Base-by-base conservation (phyloP, 805 yeast genomes). In the Saccharomyces kudriavzevii region DNA sequence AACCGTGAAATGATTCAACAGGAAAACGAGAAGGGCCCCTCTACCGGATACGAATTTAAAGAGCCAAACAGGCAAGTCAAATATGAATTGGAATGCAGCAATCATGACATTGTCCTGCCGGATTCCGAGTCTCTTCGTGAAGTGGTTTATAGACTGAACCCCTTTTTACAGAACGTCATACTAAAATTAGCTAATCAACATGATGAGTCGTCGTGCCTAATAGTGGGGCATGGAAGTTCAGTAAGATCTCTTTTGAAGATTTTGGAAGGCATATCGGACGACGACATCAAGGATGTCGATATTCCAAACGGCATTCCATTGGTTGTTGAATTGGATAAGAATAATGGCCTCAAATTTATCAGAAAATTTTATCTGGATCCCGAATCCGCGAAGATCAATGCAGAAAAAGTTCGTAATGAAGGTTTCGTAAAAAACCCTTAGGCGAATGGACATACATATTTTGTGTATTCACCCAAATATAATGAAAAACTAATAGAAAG, bases 231-330 rank as follows among this genome's bases (percentile, higher is more conserved):
- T 74, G 94, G 94, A 43, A 82, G 87, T 66, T 80, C 89, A 8
- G 84, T 85, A 57, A 75, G 94, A 64, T 86, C 89, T 17, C 73
- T 86, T 54, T 77, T 85, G 60, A 86, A 85, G 70, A 76, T 83
- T 62, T 68, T 86, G 60, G 85, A 83, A 70, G 72, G 73, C 14
- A 78, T 86, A 47, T 75, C 80, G 51, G 88, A 83, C 62, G 80
- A 77, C 3, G 84, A 80, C 49, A 85, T 86, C 61, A 84, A 85
- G 51, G 77, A 81, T 47, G 78, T 86, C 59, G 85, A 86, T 71
- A 84, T 86, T 52, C 91, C 92, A 25, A 86, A 88, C 64, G 91
- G 89, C 52, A 84, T 85, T 51, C 94, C 94, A 46, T 75, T 86
- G 70, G 82, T 81, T 50, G 73, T 84, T 60, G 82, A 81, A 60